phyloP scores from a whole-genome alignment of 441 rosid species.

The Brassica hybrid region DNA sequence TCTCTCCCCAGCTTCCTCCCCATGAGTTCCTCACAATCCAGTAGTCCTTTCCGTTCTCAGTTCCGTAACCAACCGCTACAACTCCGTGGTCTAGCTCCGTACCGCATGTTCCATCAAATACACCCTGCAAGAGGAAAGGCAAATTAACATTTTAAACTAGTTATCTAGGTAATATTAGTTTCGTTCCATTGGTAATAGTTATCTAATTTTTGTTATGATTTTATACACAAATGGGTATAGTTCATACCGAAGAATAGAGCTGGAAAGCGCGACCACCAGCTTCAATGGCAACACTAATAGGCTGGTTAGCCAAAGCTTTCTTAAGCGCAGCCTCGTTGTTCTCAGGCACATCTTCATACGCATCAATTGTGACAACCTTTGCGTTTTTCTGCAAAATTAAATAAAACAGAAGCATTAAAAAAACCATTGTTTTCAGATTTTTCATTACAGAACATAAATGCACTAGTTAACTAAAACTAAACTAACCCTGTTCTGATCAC shows the following conservation, averaged over 20 bases:
- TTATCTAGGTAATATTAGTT: no score
- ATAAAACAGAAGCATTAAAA: neutral
- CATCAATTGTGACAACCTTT: constrained; percentile 70
- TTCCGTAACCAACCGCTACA: constrained; percentile 82
- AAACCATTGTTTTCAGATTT: no score
- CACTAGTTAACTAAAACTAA: neutral
- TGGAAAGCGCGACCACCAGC: constrained; percentile 84
- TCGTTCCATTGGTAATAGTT: no score
- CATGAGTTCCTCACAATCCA: constrained; percentile 89
- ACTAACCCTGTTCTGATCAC: constrained; percentile 76
- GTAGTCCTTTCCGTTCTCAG: constrained; percentile 65
- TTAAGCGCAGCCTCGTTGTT: constrained; percentile 62
- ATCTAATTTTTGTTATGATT: no score
- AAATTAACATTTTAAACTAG: neutral
- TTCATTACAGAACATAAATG: no score
- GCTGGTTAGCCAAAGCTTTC: constrained; percentile 81
- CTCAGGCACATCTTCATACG: constrained; percentile 71
- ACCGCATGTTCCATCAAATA: constrained; percentile 76
- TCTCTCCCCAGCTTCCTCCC: constrained; percentile 86
- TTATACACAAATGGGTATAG: neutral
- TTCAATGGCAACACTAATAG: constrained; percentile 81
- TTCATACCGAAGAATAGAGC: constrained; percentile 63
- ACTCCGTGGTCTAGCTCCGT: constrained; percentile 85
- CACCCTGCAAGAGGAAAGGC: constrained; percentile 51
- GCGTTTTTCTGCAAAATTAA: constrained; percentile 67